Conservation (phyloP, 2,329 filamentous ascomycete genomes). For the Aspergillus intermedius region DNA sequence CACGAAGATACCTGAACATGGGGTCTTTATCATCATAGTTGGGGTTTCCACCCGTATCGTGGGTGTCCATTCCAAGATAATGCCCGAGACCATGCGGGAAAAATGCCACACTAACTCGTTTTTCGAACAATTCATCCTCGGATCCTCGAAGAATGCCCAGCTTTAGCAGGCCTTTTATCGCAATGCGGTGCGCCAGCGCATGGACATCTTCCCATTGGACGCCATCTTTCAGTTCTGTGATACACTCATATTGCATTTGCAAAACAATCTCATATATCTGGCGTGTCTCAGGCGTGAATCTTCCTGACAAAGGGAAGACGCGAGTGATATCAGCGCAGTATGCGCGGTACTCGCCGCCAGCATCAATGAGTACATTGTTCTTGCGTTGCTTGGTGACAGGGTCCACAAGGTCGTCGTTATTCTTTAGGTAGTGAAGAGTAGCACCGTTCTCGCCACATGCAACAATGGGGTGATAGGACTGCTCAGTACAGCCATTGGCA, state of each 20-base stretch:
- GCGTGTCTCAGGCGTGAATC: constrained; percentile 61
- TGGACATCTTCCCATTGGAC: constrained; percentile 67
- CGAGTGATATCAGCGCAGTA: constrained; percentile 90
- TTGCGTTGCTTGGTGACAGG: constrained; percentile 36
- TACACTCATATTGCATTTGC: constrained; percentile 72
- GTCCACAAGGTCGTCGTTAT: constrained; percentile 64
- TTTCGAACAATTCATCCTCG: constrained; percentile 67
- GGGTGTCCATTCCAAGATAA: constrained; percentile 87
- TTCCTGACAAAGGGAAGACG: constrained; percentile 70
- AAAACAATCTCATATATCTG: constrained; percentile 72
- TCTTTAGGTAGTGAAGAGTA: constrained; percentile 79
- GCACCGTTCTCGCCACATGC: constrained; percentile 76
- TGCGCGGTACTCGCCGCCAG: constrained; percentile 74
- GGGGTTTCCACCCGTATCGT: constrained; percentile 74
- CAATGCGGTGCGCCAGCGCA: constrained; percentile 64
- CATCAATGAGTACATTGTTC: constrained; percentile 76
- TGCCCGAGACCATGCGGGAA: constrained; percentile 88
- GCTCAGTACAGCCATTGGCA: constrained; percentile 63
- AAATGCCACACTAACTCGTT: constrained; percentile 79
- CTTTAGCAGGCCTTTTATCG: constrained; percentile 61
- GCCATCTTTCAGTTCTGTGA: constrained; percentile 62
- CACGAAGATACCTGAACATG: constrained; percentile 80
- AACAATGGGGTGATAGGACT: constrained; percentile 86
- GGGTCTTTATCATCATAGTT: constrained; percentile 72
- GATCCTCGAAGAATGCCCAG: constrained; percentile 64